A percentile compares a stretch with the other conserved stretches of the same genome.
These are phyloP conservation scores for Mycena amicta DNA, from an alignment of 768 basidiomycete species.

Conservation along the genomic window DNA sequence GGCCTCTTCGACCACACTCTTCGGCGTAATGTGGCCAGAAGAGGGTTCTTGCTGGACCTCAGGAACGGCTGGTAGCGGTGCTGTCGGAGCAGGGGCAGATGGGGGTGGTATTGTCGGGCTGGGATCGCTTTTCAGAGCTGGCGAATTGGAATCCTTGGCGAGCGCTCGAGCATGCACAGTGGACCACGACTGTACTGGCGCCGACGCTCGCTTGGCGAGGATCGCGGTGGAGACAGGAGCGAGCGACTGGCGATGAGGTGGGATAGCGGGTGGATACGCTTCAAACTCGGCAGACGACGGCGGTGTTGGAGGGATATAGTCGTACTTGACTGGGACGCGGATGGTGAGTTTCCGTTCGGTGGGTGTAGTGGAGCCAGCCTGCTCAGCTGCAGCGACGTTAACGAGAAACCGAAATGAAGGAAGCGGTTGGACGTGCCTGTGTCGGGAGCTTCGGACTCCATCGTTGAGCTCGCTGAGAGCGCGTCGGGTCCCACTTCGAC, in stretches of 20 bases:
- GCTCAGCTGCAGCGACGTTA: neutral
- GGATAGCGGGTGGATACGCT: slow-evolving; percentile 16
- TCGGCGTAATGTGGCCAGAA: neutral
- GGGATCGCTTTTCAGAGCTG: neutral
- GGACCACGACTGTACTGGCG: slow-evolving; percentile 3
- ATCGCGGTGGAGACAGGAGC: slow-evolving; percentile 10
- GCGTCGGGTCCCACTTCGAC: neutral
- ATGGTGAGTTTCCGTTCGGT: slow-evolving; percentile 14
- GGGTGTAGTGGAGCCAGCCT: neutral
- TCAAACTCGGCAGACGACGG: slow-evolving; percentile 13
- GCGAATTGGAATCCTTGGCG: neutral
- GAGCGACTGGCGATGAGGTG: slow-evolving; percentile 4
- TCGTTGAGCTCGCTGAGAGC: neutral
- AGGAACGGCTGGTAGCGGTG: neutral
- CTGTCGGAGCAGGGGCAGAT: neutral
- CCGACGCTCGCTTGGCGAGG: slow-evolving; percentile 8
- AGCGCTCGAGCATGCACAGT: neutral
- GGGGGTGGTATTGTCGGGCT: neutral
- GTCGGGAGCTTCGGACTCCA: neutral
- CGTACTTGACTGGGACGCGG: slow-evolving; percentile 12
- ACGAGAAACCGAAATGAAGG: neutral
- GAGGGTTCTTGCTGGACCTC: neutral
- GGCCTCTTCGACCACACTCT: neutral
- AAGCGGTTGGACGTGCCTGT: neutral
- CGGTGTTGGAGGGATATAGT: slow-evolving; percentile 18